Base-by-base conservation (phyloP, 129 eudicot species). In the Calendula officinalis region DNA sequence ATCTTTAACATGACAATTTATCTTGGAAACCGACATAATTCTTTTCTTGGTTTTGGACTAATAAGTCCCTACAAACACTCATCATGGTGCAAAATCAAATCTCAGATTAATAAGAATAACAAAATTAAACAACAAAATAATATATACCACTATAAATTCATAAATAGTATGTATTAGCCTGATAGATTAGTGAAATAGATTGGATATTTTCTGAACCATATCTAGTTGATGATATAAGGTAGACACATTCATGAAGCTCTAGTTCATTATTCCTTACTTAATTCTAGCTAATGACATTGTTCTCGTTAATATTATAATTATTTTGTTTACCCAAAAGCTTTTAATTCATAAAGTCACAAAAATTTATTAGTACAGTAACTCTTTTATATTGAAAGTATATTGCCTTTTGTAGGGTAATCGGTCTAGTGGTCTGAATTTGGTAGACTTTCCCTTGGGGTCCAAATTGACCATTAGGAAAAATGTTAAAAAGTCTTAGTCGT, bases 1-100 rank as follows among this genome's bases (percentile, higher is more conserved):
- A 17, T 60, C 60, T 69, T 69, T 50, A 69, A 69, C 57, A 36
- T 72, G 64, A 63, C 41, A 43, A 12, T 44, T 34, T 14, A 52
- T 42, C 8, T 62, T 71, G 76, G 47, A 54, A 41, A 54, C 13
- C 7, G 41, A 67, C 63, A 3, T 51, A 17, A 17, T 5, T 45
- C 8, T 32, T 13, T 48, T 17, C 32, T 34, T 45, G 16, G 45
- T 63, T 63, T 63, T 13, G 27, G 68, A 32, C 27, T 30, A 13
- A 45, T 63, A 30, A 63, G 45, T 36, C n/a, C 36, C 56, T 30
- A 45, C 55, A 62, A 22, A 1, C 30, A 22, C 2, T 22, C 30
- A n/a, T n/a, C n/a, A n/a, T n/a, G 30, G 30, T 22, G 30, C 1
- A 22, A 22, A 22, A 22, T 22, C 30, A 22, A 22, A 22, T 22